Conservation (phyloP, 257 asterid species). For the Lavandula angustifolia region DNA sequence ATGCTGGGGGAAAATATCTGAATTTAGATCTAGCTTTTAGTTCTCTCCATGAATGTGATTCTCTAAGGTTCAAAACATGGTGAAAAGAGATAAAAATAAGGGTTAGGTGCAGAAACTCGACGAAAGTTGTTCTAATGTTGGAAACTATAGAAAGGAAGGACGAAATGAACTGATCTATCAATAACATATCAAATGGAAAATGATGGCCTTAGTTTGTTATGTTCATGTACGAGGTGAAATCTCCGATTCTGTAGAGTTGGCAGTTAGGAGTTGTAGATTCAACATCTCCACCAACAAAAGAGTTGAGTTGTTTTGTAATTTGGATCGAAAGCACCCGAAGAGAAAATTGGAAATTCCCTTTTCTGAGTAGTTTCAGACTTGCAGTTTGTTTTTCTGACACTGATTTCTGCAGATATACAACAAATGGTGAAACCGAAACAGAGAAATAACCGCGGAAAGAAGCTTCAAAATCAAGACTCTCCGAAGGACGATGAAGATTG, state of each 20-base stretch:
- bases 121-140: background rate
- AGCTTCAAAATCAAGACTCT: slow-evolving; percentile 39
- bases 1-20: background rate
- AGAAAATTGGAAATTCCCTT: background rate
- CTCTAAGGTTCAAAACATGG: too few species aligned
- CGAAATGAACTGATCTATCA: background rate
- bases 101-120: background rate
- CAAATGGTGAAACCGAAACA: slow-evolving; percentile 69
- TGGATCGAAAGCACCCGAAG: background rate
- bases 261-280: too few species aligned
- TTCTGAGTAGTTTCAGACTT: background rate
- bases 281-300: background rate
- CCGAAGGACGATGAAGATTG: slow-evolving; percentile 53
- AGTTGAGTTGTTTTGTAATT: background rate
- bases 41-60: background rate
- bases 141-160: background rate
- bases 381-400: background rate
- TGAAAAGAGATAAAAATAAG: background rate
- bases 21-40: background rate
- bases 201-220: too few species aligned
- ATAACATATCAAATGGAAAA: too few species aligned
- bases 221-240: too few species aligned
- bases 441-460: slow-evolving; percentile 38
- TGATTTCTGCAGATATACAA: slow-evolving; percentile 28
- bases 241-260: too few species aligned